Evolutionary conservation across 148 eudicot genomes (phyloP).

Genomic region (Chenopodium quinoa): DNA sequence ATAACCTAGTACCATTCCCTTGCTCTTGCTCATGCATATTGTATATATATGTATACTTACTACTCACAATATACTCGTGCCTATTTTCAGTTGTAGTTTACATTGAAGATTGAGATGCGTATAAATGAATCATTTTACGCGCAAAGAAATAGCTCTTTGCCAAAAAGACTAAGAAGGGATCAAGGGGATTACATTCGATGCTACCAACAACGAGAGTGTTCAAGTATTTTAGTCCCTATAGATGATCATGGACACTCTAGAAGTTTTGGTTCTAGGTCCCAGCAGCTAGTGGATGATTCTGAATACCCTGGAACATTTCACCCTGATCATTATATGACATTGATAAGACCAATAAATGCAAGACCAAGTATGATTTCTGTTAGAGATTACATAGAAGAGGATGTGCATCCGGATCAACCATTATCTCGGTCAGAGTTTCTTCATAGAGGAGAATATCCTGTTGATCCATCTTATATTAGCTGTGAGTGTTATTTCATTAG

Average conservation of each 20-base stretch:
- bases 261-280: neutral
- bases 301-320: slow-evolving; percentile 3
- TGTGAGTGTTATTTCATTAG: neutral
- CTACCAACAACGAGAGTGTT: neutral
- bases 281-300: neutral
- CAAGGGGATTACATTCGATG: neutral
- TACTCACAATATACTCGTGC: neutral
- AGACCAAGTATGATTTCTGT: neutral
- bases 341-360: neutral
- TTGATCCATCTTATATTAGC: too few relatives aligned
- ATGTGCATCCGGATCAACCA: neutral
- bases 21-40: too few relatives aligned
- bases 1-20: too few relatives aligned
- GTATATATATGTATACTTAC: too few relatives aligned
- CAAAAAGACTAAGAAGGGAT: neutral
- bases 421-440: too few relatives aligned
- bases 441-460: too few relatives aligned
- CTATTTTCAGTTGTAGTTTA: neutral
- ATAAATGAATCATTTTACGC: too few relatives aligned
- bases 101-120: neutral
- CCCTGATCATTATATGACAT: neutral
- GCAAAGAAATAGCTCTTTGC: neutral
- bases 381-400: neutral
- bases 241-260: neutral
- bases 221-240: neutral